Percentiles rank a stretch among this genome's conserved stretches.
phyloP scores from a whole-genome alignment of 768 basidiomycete genomes.

The Hericium rajendrae region DNA sequence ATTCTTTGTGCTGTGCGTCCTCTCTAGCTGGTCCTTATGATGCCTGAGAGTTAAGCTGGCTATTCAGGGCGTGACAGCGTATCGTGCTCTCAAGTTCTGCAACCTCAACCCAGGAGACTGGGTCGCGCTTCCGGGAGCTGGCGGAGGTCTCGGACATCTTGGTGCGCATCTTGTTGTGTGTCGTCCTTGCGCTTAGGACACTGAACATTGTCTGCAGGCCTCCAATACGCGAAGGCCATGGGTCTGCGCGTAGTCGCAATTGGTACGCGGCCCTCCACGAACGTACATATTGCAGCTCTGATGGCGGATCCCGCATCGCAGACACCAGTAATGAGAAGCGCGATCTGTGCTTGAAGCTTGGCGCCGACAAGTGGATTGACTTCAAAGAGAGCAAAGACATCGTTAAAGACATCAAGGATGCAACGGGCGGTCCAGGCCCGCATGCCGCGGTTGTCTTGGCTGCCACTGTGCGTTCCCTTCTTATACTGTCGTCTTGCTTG shows the following conservation, averaged over 20 bases:
- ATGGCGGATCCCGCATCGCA: constrained; percentile 12
- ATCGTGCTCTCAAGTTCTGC: constrained; percentile 73
- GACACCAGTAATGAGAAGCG: constrained; percentile 72
- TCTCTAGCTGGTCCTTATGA: neutral
- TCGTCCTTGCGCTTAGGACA: neutral
- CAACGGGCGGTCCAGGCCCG: constrained; percentile 60
- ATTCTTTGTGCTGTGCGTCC: constrained; percentile 64
- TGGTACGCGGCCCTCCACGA: constrained; percentile 23
- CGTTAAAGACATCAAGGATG: constrained; percentile 50
- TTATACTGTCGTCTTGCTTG: constrained; percentile 18
- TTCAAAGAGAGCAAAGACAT: constrained; percentile 61
- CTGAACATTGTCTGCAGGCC: constrained; percentile 27
- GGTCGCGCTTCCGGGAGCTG: constrained; percentile 70
- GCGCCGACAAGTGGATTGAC: constrained; percentile 74
- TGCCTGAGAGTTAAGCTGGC: neutral
- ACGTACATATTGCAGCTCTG: neutral
- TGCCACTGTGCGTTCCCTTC: constrained; percentile 29
- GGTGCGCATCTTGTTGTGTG: constrained; percentile 25
- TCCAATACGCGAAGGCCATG: constrained; percentile 74
- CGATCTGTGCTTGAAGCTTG: constrained; percentile 47
- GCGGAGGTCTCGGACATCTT: constrained; percentile 77
- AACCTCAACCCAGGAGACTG: constrained; percentile 59
- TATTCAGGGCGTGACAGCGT: constrained; percentile 71
- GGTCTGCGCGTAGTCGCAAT: constrained; percentile 77
- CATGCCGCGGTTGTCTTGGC: constrained; percentile 61